Percentiles rank a stretch among this genome's conserved stretches.
These are phyloP conservation scores for Neonectria neomacrospora DNA, from an alignment of 2,329 filamentous ascomycete species.

Conservation along the genomic window DNA sequence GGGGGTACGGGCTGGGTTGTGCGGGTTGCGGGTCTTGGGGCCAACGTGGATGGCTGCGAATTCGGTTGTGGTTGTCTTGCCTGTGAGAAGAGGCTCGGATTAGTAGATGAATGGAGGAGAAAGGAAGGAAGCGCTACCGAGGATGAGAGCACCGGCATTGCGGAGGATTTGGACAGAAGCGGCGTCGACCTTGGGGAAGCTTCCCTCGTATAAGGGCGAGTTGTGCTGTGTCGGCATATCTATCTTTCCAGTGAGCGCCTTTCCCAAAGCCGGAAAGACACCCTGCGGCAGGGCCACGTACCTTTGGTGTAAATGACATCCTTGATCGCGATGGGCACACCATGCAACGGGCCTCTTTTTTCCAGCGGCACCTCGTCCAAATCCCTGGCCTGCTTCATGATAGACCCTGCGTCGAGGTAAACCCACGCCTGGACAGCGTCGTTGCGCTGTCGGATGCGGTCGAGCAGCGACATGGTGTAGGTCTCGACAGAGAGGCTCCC, in stretches of 20 bases:
- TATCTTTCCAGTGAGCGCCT: slow-evolving; percentile 23
- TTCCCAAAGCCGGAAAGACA: too few species aligned
- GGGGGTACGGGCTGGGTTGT: slow-evolving; percentile 71
- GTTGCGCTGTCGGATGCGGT: slow-evolving; percentile 57
- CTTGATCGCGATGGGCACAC: slow-evolving; percentile 67
- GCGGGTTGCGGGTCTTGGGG: slow-evolving; percentile 69
- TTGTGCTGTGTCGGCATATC: slow-evolving; percentile 69
- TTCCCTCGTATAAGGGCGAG: slow-evolving; percentile 63
- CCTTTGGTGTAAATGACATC: slow-evolving; percentile 69
- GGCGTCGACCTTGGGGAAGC: slow-evolving; percentile 61
- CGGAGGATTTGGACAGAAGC: slow-evolving; percentile 63
- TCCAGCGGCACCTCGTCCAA: slow-evolving; percentile 61
- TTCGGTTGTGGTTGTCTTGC: slow-evolving; percentile 66
- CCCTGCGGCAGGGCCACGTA: slow-evolving; percentile 28
- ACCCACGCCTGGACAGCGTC: slow-evolving; percentile 62
- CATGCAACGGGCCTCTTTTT: slow-evolving; percentile 66
- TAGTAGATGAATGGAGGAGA: neutral
- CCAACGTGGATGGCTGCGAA: slow-evolving; percentile 68
- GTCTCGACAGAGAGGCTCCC: slow-evolving; percentile 60
- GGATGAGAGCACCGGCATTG: slow-evolving; percentile 66
- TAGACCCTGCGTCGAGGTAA: slow-evolving; percentile 55
- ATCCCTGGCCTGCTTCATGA: slow-evolving; percentile 60
- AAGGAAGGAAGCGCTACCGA: slow-evolving; percentile 44
- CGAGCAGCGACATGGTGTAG: slow-evolving; percentile 60
- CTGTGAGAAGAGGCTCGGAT: slow-evolving; percentile 14